Base-by-base conservation (phyloP, 805 yeast species). In the Cyberlindnera galapagoensis region DNA sequence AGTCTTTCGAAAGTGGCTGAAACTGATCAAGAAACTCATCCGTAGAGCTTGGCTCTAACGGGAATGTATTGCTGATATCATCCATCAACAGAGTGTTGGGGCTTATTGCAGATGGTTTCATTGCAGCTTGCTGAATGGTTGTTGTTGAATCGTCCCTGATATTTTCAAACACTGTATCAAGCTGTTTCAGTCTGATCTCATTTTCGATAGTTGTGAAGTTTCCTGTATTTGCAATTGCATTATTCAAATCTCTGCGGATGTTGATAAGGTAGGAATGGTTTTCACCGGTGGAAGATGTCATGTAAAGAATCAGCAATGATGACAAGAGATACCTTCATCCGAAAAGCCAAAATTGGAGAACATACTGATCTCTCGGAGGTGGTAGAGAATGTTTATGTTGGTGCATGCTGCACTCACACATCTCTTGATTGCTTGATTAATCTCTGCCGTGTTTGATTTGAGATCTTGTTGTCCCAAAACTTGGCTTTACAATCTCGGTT, bases 281-380 rank as follows among this genome's bases (percentile, higher is more conserved):
- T 8, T 30, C n/a, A n/a, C 39, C 46, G 25, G 47, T 47, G 10
- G 46, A 25, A 7, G 47, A 40, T 18, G 43, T 47, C 49, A 55
- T 54, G 15, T 46, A 49, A 5, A 56, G 44, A 14, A 62, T 54
- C 30, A 60, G 36, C 8, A 59, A 38, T 0, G 67, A 49, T 14
- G 60, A 51, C 36, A 60, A 60, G 27, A 62, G 46, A 38, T 57
- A 59, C 36, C 62, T 59, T 4, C 58, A 42, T 62, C 65, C 61
- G 63, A 59, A 40, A 59, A 60, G 21, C 62, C 67, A 47, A 53
- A 60, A 13, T 61, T 54, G 6, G 58, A 55, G 28, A 60, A 48
- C 40, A 53, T 33, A 4, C 55, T 56, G 33, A 48, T 38, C 13
- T 43, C 44, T 21, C 47, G 49, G 25, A 62, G 41, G 23, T 47